Conservation (phyloP, 2,329 filamentous ascomycete genomes). For the Aurifilum marmelostoma region DNA sequence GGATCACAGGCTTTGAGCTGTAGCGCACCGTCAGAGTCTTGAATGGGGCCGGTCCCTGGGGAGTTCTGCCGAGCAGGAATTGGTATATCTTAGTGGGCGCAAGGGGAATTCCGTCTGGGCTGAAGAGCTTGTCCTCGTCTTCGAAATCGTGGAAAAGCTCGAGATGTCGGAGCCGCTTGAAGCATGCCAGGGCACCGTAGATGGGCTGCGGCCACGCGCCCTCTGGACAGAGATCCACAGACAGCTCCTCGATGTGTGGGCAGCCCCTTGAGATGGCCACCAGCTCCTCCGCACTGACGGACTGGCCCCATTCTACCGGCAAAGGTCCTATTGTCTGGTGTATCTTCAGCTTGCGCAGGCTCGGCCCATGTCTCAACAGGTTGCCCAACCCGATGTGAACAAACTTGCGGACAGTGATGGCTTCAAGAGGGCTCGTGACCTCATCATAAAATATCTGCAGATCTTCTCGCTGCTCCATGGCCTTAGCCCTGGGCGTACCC, state of each 20-base stretch:
- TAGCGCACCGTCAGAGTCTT: slow-evolving; percentile 1
- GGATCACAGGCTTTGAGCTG: neutral
- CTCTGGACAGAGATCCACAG: neutral
- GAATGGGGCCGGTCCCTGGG: neutral
- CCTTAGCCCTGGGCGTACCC: neutral
- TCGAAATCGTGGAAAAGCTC: neutral
- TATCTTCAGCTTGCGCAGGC: neutral
- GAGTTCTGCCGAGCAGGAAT: neutral
- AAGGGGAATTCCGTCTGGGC: neutral
- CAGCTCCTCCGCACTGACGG: neutral
- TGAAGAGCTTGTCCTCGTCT: neutral
- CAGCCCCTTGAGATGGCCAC: neutral
- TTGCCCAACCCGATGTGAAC: neutral
- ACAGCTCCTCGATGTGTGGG: neutral
- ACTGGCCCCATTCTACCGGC: neutral
- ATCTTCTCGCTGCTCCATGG: neutral
- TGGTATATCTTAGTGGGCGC: neutral
- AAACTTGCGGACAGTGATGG: neutral
- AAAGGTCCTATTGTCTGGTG: neutral
- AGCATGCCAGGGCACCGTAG: neutral
- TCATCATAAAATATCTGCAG: neutral
- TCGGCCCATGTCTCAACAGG: neutral
- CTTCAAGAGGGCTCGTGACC: neutral
- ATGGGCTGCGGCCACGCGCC: neutral
- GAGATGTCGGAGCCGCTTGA: neutral